These are phyloP conservation scores for Kalaharituber pfeilii DNA, from an alignment of 2,329 filamentous ascomycete genomes.

Conservation along the genomic window DNA sequence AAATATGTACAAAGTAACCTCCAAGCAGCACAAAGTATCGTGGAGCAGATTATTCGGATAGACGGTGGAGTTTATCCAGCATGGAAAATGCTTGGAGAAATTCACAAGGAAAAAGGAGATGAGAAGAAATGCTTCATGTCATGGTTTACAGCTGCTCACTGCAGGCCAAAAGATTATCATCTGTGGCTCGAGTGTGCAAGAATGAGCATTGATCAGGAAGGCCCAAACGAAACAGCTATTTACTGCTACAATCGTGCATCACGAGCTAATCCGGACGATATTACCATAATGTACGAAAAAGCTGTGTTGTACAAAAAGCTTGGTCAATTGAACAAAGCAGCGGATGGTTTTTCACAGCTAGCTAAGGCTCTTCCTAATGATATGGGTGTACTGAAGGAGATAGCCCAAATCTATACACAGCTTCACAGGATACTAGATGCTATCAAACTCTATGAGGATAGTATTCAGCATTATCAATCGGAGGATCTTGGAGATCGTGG, in stretches of 20 bases:
- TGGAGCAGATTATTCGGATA: constrained; percentile 48
- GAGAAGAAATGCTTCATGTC: constrained; percentile 41
- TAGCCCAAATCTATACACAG: constrained; percentile 27
- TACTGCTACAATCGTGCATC: constrained; percentile 45
- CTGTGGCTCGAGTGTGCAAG: constrained; percentile 44
- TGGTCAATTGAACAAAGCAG: constrained; percentile 32
- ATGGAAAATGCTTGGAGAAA: constrained; percentile 44
- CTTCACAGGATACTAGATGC: constrained; percentile 24
- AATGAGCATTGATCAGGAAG: constrained; percentile 37
- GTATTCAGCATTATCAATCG: constrained; percentile 28
- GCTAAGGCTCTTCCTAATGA: constrained; percentile 38
- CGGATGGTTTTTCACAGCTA: constrained; percentile 39
- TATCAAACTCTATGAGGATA: constrained; percentile 25
- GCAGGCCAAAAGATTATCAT: constrained; percentile 42
- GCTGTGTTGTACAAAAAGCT: constrained; percentile 41
- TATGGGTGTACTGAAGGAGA: constrained; percentile 25
- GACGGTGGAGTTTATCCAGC: constrained; percentile 50
- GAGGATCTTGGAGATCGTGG: constrained; percentile 29
- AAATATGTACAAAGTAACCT: constrained; percentile 48
- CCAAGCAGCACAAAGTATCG: constrained; percentile 40
- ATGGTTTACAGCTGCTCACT: constrained; percentile 44
- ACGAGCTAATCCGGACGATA: constrained; percentile 38
- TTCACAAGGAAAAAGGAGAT: constrained; percentile 44
- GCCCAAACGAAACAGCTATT: constrained; percentile 37
- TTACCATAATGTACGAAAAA: constrained; percentile 42